Evolutionary conservation across 164 flowering plant species (phyloP).

Genomic region (Berberis vulgaris): DNA sequence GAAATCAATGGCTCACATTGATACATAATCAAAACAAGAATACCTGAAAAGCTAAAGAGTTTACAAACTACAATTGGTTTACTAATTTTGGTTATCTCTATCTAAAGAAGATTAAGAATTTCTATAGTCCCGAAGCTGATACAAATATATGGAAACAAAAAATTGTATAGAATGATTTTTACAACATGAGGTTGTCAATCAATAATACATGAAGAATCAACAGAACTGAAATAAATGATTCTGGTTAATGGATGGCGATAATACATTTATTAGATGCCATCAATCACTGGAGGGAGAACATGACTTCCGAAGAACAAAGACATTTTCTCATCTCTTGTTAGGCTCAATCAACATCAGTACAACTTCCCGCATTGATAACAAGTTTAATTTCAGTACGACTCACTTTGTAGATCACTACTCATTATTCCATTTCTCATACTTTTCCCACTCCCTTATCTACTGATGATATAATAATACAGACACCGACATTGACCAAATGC

Average conservation of each 20-base stretch:
- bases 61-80: not conserved
- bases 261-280: constrained; percentile 10
- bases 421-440: too few species aligned
- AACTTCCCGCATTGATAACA: constrained; percentile 71
- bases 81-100: not conserved
- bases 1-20: not conserved
- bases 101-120: not conserved
- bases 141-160: not conserved
- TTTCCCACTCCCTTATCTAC: too few species aligned
- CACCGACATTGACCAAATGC: too few species aligned
- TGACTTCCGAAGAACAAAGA: constrained; percentile 20
- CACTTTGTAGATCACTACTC: too few species aligned
- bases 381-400: too few species aligned
- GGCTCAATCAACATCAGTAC: constrained; percentile 78
- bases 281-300: constrained; percentile 30
- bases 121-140: not conserved
- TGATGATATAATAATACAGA: too few species aligned
- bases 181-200: constrained; percentile 5
- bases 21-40: not conserved
- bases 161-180: constrained; percentile 10
- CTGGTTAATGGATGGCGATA: not conserved
- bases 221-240: constrained; percentile 2
- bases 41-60: too few species aligned
- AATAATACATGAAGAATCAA: not conserved
- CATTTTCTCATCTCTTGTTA: constrained; percentile 27